Evolutionary conservation across 2,329 filamentous ascomycete genomes (phyloP), one percentile per base, ranked within the genome.

Genomic region (Furcasterigmium furcatum): DNA sequence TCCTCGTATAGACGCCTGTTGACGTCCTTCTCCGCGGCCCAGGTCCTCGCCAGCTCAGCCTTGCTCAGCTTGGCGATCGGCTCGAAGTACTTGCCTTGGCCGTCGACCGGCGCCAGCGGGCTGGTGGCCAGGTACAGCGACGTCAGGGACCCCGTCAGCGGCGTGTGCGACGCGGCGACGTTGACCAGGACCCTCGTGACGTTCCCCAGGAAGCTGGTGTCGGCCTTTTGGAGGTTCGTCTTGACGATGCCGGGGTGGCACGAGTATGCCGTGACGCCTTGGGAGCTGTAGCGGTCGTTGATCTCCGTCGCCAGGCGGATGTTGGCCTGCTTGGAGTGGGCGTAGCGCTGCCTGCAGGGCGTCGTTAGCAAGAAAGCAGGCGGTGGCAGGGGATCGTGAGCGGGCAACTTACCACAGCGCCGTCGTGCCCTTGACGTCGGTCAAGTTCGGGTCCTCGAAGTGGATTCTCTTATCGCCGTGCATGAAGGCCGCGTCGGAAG

Each of bases 261-360:
- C 0, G 56, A 54, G 29, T 56, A 59, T 4, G 56, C 56, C 18
- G 57, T 58, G 0, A 59, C 46, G 1, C 55, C 56, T 34, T 41
- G 14, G 9, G 43, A 22, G 20, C 45, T 41, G 29, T 44, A 57
- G 3, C 51, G 55, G 14, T 58, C 49, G 2, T 50, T 58, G 0
- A 58, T 39, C 4, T 48, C 46, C 9, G 14, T 24, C 8, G 36
- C 36, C 8, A 18, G 13, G 43, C 46, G 41, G 8, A 48, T 39
- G n/a, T 27, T 20, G 16, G 46, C 41, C 30, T 48, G 41, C 32
- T 48, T 48, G 5, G 46, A 36, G 27, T 48, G 42, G 30, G 27
- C 42, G 30, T 48, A 48, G 2, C 46, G 46, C n/a, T 44, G 41
- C 19, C 41, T 47, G 20, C 4, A 19, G 8, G n/a, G n/a, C n/a